Evolutionary conservation across 148 eudicot species (phyloP), one percentile per base, ranked within the genome.

Genomic region (Rhododendron griersonianum): DNA sequence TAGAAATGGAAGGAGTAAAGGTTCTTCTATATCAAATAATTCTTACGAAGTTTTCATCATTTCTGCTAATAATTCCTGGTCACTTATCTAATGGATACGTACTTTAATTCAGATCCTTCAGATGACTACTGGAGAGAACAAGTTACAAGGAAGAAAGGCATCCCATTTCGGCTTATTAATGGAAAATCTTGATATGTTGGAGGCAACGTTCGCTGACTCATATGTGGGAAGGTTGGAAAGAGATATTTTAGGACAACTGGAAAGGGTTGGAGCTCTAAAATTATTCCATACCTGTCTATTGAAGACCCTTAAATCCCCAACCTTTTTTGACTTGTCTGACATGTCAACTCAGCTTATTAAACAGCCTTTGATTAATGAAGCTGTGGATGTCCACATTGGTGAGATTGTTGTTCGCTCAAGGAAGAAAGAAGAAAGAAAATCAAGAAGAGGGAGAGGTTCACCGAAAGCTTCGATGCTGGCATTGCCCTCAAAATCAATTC

Each of bases 211-310:
- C 84, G 86, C 93, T 57, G 92, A 92, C 89, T 90, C 94, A 37
- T 91, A 94, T 53, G 84, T 86, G 71, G 82, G 80, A 84, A 91
- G 87, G 86, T 88, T 95, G 83, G 98, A 94, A 90, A 89, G 87
- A 67, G 96, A 93, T 87, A 96, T 96, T 85, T 84, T 96, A 83
- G 81, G 84, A 48, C 98, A 93, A 77, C 83, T 96, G 88, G 95
- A 91, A 87, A 91, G 95, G 83, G 91, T 96, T 82, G 98, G 99
- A 79, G 99, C 95, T 85, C 90, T 95, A 47, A 88, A 88, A 39
- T 86, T 95, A 57, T 93, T 95, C 87, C 91, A 89, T 80, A 86
- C 92, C 75, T 92, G 91, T 89, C 92, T 95, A 35, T 94, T 90
- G 33, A 91, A 92, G 91, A 92, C 89, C 74, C 84, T 91, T 41